Conservation (phyloP, 1,284 basidiomycete genomes). For the Coniferiporia weirii region DNA sequence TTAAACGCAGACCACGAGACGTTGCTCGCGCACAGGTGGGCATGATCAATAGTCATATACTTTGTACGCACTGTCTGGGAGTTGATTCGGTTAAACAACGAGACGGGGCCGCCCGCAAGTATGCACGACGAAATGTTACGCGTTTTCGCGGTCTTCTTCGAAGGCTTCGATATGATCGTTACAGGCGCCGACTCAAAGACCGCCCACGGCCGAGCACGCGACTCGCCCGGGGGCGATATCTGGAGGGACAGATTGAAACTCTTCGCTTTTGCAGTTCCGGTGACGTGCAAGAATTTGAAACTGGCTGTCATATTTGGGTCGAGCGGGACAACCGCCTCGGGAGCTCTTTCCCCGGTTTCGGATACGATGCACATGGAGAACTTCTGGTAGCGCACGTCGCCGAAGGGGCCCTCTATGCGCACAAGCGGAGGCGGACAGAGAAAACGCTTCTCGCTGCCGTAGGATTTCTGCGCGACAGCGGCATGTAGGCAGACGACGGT, state of each 20-base stretch:
- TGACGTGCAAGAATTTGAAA: constrained; percentile 89
- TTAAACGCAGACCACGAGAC: constrained; percentile 91
- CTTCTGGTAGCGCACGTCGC: constrained; percentile 74
- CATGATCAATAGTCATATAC: constrained; percentile 89
- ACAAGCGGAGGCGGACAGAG: constrained; percentile 86
- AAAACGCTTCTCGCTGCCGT: constrained; percentile 88
- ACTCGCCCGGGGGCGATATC: constrained; percentile 63
- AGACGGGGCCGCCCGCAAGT: constrained; percentile 84
- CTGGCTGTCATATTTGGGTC: constrained; percentile 79
- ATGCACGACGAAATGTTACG: constrained; percentile 91
- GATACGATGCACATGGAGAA: constrained; percentile 83
- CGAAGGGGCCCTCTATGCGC: constrained; percentile 79
- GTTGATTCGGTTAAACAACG: constrained; percentile 94
- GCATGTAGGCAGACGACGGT: constrained; percentile 85
- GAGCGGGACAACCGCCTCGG: constrained; percentile 74
- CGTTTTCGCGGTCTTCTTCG: constrained; percentile 95
- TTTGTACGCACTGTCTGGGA: constrained; percentile 96
- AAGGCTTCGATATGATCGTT: constrained; percentile 94
- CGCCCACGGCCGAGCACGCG: constrained; percentile 70
- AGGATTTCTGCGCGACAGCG: constrained; percentile 88
- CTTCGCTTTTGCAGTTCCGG: constrained; percentile 84
- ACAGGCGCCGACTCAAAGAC: constrained; percentile 89
- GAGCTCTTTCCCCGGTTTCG: constrained; percentile 75
- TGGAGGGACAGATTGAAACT: constrained; percentile 83
- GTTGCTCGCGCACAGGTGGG: constrained; percentile 81